Evolutionary conservation across 1,284 basidiomycete species (phyloP).

Genomic region (Melampsora americana): DNA sequence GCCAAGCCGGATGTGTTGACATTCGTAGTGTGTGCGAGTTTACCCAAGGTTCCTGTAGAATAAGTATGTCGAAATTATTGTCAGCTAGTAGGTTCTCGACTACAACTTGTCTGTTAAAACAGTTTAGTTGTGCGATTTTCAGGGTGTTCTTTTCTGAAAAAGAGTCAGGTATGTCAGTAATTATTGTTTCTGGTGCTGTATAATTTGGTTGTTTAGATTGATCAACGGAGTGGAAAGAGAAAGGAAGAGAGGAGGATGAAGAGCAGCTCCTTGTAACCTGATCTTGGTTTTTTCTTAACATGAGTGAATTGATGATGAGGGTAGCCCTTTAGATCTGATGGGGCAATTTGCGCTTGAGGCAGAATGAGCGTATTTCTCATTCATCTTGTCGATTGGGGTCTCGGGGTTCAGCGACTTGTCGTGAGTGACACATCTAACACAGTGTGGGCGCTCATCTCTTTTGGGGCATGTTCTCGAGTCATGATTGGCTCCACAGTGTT

Average conservation of each 20-base stretch:
- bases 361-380: not conserved
- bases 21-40: not conserved
- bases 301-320: not conserved
- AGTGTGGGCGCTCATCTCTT: not conserved
- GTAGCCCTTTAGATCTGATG: not conserved
- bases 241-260: not conserved
- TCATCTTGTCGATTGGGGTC: not conserved
- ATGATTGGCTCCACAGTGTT: conserved; percentile 7
- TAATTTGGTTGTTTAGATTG: not conserved
- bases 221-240: not conserved
- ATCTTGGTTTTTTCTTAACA: not conserved
- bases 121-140: not conserved
- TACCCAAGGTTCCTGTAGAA: conserved; percentile 9
- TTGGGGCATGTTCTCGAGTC: not conserved
- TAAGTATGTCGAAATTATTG: not conserved
- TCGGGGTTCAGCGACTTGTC: not conserved
- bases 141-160: not conserved
- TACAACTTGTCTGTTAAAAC: not conserved
- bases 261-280: not conserved
- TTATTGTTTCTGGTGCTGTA: conserved; percentile 1
- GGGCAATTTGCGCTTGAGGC: conserved; percentile 3
- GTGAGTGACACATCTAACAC: not conserved
- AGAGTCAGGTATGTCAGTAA: not conserved
- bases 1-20: not conserved
- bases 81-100: conserved; percentile 1